phyloP scores from a whole-genome alignment of 192 early-diverging fungal species.

The Coemansia sp. region DNA sequence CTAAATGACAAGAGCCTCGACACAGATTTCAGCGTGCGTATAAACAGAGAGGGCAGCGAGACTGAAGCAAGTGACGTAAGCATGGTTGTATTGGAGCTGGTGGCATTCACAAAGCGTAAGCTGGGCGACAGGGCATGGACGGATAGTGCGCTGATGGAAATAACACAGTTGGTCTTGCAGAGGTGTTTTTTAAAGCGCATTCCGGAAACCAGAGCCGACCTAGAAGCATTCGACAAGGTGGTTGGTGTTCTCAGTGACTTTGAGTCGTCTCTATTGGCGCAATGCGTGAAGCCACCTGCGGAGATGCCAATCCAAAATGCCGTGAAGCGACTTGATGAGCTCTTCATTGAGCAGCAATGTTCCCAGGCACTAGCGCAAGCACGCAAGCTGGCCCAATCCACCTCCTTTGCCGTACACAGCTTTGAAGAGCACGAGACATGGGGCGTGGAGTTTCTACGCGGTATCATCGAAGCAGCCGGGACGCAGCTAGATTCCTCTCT shows the following conservation, averaged over 20 bases:
- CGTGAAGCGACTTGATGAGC: constrained; percentile 15
- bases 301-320: constrained; percentile 16
- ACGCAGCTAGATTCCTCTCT: background rate
- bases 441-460: constrained; percentile 17
- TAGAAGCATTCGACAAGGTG: constrained; percentile 5
- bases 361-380: constrained; percentile 12
- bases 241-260: constrained; percentile 17
- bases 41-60: background rate
- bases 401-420: constrained; percentile 10
- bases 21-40: background rate
- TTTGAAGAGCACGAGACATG: constrained; percentile 24
- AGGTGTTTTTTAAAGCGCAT: constrained; percentile 24
- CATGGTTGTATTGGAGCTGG: background rate
- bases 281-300: background rate
- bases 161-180: constrained; percentile 21
- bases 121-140: constrained; percentile 1
- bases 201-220: constrained; percentile 14
- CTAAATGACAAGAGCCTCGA: too few relatives aligned
- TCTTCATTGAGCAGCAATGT: constrained; percentile 22
- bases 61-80: background rate
- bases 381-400: constrained; percentile 16
- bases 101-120: constrained; percentile 9
- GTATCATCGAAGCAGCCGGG: background rate
- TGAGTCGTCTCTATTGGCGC: constrained; percentile 15
- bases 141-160: constrained; percentile 3